Percentiles rank a stretch among this genome's conserved stretches.
These are phyloP conservation scores for Hirsutella thompsonii DNA, from an alignment of 2,329 filamentous ascomycete genomes.

Conservation along the genomic window DNA sequence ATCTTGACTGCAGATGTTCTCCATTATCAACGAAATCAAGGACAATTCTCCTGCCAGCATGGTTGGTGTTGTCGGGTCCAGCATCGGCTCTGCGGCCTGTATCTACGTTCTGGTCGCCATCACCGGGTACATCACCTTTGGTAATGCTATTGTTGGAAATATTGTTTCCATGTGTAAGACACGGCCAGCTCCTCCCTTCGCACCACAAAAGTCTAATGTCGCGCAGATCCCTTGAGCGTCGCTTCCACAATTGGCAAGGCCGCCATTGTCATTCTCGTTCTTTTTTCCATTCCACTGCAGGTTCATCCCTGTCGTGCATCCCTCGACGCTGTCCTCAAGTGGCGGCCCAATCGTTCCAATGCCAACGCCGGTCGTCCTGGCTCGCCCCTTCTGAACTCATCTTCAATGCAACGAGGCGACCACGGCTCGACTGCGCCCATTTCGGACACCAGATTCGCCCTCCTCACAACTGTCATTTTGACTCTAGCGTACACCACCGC, in stretches of 20 bases:
- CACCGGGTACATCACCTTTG: constrained; percentile 92
- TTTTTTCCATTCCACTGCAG: constrained; percentile 92
- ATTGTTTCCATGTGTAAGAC: constrained; percentile 82
- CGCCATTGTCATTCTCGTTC: constrained; percentile 89
- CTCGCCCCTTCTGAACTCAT: constrained; percentile 27
- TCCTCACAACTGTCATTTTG: constrained; percentile 78
- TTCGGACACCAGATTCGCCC: constrained; percentile 76
- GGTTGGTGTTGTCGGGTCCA: constrained; percentile 64
- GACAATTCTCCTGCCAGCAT: constrained; percentile 67
- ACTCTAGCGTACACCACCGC: constrained; percentile 76
- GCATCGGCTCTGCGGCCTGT: constrained; percentile 76
- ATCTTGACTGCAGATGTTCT: constrained; percentile 66
- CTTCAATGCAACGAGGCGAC: constrained; percentile 29
- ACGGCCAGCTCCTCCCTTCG: background rate
- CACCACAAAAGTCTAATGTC: constrained; percentile 8
- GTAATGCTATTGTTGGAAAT: constrained; percentile 78
- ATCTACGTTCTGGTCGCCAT: constrained; percentile 89
- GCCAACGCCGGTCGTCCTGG: constrained; percentile 22
- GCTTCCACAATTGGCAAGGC: constrained; percentile 87
- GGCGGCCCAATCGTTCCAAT: constrained; percentile 53
- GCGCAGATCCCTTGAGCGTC: constrained; percentile 30
- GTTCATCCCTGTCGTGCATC: constrained; percentile 95
- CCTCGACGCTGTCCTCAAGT: constrained; percentile 84
- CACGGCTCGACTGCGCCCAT: constrained; percentile 50
- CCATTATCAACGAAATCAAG: constrained; percentile 87